Base-by-base conservation (phyloP, 805 yeast species). In the Wickerhamomyces sydowiorum region DNA sequence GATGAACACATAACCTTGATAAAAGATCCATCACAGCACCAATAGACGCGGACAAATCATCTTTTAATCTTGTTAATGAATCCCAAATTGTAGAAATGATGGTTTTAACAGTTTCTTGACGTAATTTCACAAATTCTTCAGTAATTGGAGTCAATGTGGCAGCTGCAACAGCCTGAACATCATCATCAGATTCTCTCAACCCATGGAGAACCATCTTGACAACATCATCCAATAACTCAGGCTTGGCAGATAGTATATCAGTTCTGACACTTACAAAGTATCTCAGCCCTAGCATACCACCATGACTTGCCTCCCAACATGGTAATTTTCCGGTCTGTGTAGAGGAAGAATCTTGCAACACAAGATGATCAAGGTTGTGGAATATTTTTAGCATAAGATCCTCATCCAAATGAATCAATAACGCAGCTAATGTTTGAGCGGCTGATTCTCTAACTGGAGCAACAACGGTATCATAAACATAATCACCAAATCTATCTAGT, bases 371-470 rank as follows among this genome's bases (percentile, higher is more conserved):
- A 44, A 93, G 69, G 17, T 82, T 79, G 10, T 68, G 56, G 57
- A 89, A 91, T 0, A 87, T 78, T 38, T 73, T 70, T 8, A 78
- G 53, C 7, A 86, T 82, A 2, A 76, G 65, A 3, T 70, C 73
- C 31, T 75, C 61, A 44, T 67, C 65, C 38, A 93, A 64, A 61
- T 88, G 93, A n/a, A 84, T 67, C 36, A 93, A 65, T 31, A 91
- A 65, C 1, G 96, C 96, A 14, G 96, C 98, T 38, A 93, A 65
- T 0, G 96, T 80, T 63, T 93, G 99, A 0, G 96, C 97, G 23
- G 91, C 88, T 28, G 96, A 88, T 64, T 95, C 99, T 57, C 99
- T 70, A 5, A 93, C 98, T 1, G 99, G 99, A 0, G 98, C 98
- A 30, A 93, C 95, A 13, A 93, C 99, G 7, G 96, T 95, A 58